A percentile compares a stretch with the other conserved stretches of the same genome.
phyloP scores from a whole-genome alignment of 2,329 filamentous ascomycete genomes.

The Aspergillus spinulosporus region DNA sequence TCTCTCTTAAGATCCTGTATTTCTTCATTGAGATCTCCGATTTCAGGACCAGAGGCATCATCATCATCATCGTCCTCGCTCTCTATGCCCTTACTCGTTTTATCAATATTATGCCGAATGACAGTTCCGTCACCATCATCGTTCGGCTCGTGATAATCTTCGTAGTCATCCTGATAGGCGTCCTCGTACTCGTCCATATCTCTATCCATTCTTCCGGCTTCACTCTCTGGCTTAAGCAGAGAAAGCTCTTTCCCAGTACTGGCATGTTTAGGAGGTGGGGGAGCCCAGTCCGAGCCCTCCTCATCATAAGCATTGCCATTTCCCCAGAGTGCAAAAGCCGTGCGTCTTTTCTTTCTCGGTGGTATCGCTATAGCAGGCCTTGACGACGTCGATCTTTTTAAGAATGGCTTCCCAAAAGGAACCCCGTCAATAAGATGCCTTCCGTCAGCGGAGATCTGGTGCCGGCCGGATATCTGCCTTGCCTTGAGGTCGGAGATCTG shows the following conservation, averaged over 20 bases:
- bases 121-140: slow-evolving; percentile 38
- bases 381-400: slow-evolving; percentile 57
- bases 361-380: slow-evolving; percentile 71
- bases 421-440: slow-evolving; percentile 82
- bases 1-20: slow-evolving; percentile 48
- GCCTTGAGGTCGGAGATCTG: slow-evolving; percentile 71
- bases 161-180: slow-evolving; percentile 29
- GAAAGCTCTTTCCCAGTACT: slow-evolving; percentile 27
- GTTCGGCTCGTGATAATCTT: slow-evolving; percentile 26
- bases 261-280: slow-evolving; percentile 25
- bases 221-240: slow-evolving; percentile 19
- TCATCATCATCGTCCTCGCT: slow-evolving; percentile 24
- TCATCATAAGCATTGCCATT: slow-evolving; percentile 29
- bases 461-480: slow-evolving; percentile 71
- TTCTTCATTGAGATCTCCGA: slow-evolving; percentile 46
- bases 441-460: slow-evolving; percentile 78
- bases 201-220: slow-evolving; percentile 20
- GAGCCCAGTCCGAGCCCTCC: slow-evolving; percentile 35
- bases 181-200: slow-evolving; percentile 34
- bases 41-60: slow-evolving; percentile 33
- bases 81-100: slow-evolving; percentile 30
- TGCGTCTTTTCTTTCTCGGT: slow-evolving; percentile 67
- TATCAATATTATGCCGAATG: slow-evolving; percentile 35
- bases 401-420: slow-evolving; percentile 73
- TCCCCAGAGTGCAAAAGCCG: slow-evolving; percentile 31